A percentile compares a stretch with the other conserved stretches of the same genome.
Evolutionary conservation across 208 protist species (phyloP).

Genomic region (Leishmania tropica): DNA sequence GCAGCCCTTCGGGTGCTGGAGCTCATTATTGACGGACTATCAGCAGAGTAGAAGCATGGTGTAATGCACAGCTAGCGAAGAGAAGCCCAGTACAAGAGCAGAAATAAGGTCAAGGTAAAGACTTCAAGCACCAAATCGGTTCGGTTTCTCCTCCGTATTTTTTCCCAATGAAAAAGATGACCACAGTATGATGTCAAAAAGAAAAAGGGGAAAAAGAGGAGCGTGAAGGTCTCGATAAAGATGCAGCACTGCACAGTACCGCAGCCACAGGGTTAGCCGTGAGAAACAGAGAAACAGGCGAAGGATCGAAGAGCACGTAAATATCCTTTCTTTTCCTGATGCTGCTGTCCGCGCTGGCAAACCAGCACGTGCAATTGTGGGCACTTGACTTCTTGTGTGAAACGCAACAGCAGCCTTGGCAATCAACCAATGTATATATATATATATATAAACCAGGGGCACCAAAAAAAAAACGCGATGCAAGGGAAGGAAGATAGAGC

Average conservation of each 20-base stretch:
- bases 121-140: not conserved
- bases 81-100: not conserved
- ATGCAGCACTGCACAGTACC: not conserved
- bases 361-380: not conserved
- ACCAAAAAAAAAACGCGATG: not conserved
- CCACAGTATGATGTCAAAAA: not conserved
- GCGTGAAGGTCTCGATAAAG: not conserved
- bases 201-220: not conserved
- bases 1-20: slow-evolving; percentile 11
- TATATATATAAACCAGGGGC: not conserved
- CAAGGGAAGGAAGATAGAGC: not conserved
- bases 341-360: not conserved
- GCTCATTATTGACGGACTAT: slow-evolving; percentile 13
- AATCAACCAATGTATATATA: not conserved
- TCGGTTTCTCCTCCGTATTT: not conserved
- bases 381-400: not conserved
- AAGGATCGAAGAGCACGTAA: not conserved
- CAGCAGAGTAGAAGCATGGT: not conserved
- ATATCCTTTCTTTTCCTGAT: not conserved
- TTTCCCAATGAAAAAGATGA: not conserved
- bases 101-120: not conserved
- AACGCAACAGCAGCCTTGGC: not conserved
- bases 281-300: not conserved
- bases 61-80: not conserved
- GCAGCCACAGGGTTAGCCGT: not conserved